Evolutionary conservation across 176 grass and related monocot species (phyloP), one percentile per base, ranked within the genome.

Genomic region (Areca catechu): DNA sequence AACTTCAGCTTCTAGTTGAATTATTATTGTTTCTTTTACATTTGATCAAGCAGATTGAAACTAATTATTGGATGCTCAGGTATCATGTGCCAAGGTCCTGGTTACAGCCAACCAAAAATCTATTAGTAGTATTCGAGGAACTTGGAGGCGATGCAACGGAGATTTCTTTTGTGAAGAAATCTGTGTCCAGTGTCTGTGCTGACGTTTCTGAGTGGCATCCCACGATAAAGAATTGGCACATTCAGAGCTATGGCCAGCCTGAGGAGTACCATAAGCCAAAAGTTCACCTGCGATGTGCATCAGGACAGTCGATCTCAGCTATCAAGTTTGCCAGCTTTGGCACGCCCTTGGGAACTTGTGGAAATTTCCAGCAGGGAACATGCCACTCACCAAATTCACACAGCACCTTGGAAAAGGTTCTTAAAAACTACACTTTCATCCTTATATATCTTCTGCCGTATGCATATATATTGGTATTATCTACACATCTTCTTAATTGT

Each of bases 271-370:
- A 53, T 50, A 74, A 34, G 19, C 17, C 94, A 14, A 85, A 93
- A 61, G 81, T 98, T 47, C 94, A 98, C 53, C 68, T 98, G 56
- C 83, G 43, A 43, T 98, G 94, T 24, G 58, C 94, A 48, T 55
- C 53, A 21, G 88, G 94, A 29, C 94, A 93, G 60, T 80, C 76
- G 16, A 98, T 98, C 30, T 98, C 84, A 50, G 88, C 79, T 12
- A 98, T 98, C 67, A 89, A 83, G 53, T 98, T 98, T 68, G 94
- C 94, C 19, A 98, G 94, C 81, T 98, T 89, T 34, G 94, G 94
- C 29, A 98, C 94, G 18, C 94, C 94, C 22, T 61, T 71, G 25
- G 94, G 94, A 37, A 93, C 94, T 1, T 98, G 94, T 12, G 88
- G 88, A 56, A 93, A 50, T 76, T 98, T 89, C 81, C 73, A 89